These are phyloP conservation scores for Lactarius psammicola DNA, from an alignment of 768 basidiomycete genomes.

Conservation along the genomic window DNA sequence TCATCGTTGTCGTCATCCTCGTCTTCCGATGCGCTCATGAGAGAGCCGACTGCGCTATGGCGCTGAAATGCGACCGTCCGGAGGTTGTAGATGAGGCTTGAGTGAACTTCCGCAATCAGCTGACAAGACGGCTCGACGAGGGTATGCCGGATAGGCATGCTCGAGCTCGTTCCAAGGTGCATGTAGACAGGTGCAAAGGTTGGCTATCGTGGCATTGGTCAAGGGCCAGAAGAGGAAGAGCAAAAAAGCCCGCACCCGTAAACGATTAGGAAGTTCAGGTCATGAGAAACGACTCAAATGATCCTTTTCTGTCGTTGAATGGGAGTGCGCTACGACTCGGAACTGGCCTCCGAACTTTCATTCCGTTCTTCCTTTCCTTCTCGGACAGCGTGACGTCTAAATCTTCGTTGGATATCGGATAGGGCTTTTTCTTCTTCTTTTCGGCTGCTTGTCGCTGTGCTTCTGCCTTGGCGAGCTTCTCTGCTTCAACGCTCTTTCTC, in stretches of 20 bases:
- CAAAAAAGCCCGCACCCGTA: conserved; percentile 65
- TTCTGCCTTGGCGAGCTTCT: conserved; percentile 66
- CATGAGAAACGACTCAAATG: conserved; percentile 86
- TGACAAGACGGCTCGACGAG: conserved; percentile 64
- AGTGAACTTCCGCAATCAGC: conserved; percentile 85
- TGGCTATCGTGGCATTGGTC: conserved; percentile 41
- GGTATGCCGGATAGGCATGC: conserved; percentile 77
- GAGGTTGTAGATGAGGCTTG: conserved; percentile 83
- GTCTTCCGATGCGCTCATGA: conserved; percentile 45
- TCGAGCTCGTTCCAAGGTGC: conserved; percentile 95
- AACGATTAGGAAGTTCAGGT: conserved; percentile 89
- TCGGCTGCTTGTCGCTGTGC: conserved; percentile 69
- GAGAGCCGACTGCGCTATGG: conserved; percentile 70
- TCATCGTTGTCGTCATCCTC: conserved; percentile 46
- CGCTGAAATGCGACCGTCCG: conserved; percentile 78
- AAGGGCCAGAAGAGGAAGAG: not conserved
- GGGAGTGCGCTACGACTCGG: conserved; percentile 63
- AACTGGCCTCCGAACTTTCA: conserved; percentile 62
- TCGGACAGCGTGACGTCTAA: conserved; percentile 77
- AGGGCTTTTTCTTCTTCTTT: conserved; percentile 86
- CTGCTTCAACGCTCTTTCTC: conserved; percentile 68
- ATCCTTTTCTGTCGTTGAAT: conserved; percentile 58
- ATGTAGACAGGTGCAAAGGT: conserved; percentile 81
- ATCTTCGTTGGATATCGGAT: conserved; percentile 94
- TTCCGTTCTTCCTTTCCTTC: conserved; percentile 79